Evolutionary conservation across 2,329 filamentous ascomycete genomes (phyloP).

Genomic region (Trichothecium sympodiale): DNA sequence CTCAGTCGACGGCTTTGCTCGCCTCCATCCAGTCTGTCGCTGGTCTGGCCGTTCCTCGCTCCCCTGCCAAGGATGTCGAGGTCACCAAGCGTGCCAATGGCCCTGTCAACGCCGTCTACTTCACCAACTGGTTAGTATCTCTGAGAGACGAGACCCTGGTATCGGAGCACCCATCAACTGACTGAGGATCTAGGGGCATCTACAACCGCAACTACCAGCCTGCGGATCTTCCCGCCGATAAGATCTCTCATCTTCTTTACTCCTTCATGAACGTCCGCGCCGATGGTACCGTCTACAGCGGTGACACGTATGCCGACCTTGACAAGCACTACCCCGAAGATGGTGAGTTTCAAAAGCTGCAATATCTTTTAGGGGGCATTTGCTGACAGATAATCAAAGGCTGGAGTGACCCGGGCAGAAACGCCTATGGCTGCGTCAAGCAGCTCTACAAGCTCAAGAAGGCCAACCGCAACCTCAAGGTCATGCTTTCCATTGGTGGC

Average conservation of each 20-base stretch:
- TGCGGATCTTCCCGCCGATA: conserved; percentile 53
- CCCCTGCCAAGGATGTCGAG: conserved; percentile 4
- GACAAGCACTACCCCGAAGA: conserved; percentile 65
- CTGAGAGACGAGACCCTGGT: no score
- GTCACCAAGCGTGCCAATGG: conserved; percentile 12
- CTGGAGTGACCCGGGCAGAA: conserved; percentile 54
- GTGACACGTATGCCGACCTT: conserved; percentile 57
- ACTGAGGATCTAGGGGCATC: conserved; percentile 42
- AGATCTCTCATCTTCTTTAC: conserved; percentile 70
- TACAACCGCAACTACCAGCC: conserved; percentile 67
- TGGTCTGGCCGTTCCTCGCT: conserved; percentile 11
- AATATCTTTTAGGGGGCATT: not conserved
- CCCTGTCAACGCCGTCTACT: conserved; percentile 30
- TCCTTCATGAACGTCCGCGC: conserved; percentile 67
- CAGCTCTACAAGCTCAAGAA: conserved; percentile 72
- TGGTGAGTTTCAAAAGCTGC: conserved; percentile 27
- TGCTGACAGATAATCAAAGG: conserved; percentile 17
- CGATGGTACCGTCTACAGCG: conserved; percentile 64
- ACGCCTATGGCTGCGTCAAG: conserved; percentile 73
- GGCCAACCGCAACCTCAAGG: conserved; percentile 64
- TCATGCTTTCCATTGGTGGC: conserved; percentile 71
- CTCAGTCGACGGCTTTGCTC: conserved; percentile 14
- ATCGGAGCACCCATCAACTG: not conserved
- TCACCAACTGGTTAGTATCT: conserved; percentile 33
- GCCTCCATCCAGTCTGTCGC: conserved; percentile 13